Evolutionary conservation across 768 basidiomycete genomes (phyloP).

Genomic region (Calocybe indica): DNA sequence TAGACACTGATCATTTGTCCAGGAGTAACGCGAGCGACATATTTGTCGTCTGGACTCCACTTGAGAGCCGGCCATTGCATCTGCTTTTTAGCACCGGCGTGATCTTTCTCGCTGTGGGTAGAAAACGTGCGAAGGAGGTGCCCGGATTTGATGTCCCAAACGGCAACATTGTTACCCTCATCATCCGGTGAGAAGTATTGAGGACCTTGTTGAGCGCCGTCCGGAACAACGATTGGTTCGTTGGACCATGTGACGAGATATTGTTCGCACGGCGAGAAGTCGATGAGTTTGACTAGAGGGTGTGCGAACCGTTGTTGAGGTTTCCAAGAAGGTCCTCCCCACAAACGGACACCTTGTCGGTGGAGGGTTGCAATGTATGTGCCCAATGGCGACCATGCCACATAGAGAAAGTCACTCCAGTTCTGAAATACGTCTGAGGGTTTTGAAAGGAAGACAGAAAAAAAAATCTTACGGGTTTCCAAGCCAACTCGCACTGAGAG

Average conservation of each 20-base stretch:
- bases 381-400: conserved; percentile 94
- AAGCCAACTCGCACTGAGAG: conserved; percentile 75
- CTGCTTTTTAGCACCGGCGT: conserved; percentile 60
- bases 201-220: conserved; percentile 73
- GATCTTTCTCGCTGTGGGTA: conserved; percentile 52
- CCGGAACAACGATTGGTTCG: conserved; percentile 83
- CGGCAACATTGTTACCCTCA: conserved; percentile 92
- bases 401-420: conserved; percentile 93
- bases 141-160: conserved; percentile 98
- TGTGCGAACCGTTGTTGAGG: conserved; percentile 90
- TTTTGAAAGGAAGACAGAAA: conserved; percentile 6
- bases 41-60: conserved; percentile 97
- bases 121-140: conserved; percentile 90
- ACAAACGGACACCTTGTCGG: conserved; percentile 90
- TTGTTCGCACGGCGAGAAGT: conserved; percentile 95
- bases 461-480: conserved; percentile 59
- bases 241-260: conserved; percentile 98
- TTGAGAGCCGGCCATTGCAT: conserved; percentile 95
- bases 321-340: conserved; percentile 92
- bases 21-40: conserved; percentile 81
- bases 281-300: conserved; percentile 90
- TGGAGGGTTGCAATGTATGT: conserved; percentile 94
- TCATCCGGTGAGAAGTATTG: conserved; percentile 90
- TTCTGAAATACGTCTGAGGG: conserved; percentile 39
- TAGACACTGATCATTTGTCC: conserved; percentile 95